phyloP scores from a whole-genome alignment of 495 filamentous ascomycete species.

The Glarea lozoyensis region DNA sequence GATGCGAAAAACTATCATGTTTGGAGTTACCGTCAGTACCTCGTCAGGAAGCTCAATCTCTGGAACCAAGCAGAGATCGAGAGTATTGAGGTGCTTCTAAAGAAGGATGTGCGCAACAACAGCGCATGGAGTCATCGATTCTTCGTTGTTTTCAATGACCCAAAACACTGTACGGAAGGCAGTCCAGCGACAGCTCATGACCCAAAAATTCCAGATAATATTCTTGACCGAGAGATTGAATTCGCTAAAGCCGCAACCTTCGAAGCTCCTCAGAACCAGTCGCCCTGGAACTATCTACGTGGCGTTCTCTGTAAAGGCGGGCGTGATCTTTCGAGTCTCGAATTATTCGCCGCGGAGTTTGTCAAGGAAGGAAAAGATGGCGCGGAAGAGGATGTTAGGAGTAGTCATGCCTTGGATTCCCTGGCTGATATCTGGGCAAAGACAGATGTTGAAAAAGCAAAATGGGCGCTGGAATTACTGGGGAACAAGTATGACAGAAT shows the following conservation, averaged over 20 bases:
- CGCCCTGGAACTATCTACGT: constrained; percentile 83
- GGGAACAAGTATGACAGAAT: constrained; percentile 86
- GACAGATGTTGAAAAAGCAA: constrained; percentile 47
- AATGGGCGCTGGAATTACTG: constrained; percentile 59
- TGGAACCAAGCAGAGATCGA: constrained; percentile 53
- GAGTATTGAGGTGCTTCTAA: constrained; percentile 59
- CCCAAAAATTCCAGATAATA: constrained; percentile 43
- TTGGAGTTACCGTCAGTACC: constrained; percentile 92
- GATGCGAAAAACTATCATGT: constrained; percentile 98
- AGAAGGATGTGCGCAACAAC: constrained; percentile 83
- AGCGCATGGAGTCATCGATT: constrained; percentile 96
- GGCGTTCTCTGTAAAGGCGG: constrained; percentile 63
- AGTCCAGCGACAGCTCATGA: constrained; percentile 33
- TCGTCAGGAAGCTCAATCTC: constrained; percentile 71
- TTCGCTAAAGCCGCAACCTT: constrained; percentile 62
- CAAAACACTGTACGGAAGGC: constrained; percentile 36
- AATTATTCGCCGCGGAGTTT: constrained; percentile 58
- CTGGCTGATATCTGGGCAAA: constrained; percentile 72
- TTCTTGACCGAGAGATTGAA: constrained; percentile 66
- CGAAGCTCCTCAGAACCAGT: constrained; percentile 85
- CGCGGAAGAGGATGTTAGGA: constrained; percentile 48
- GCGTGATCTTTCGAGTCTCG: constrained; percentile 44
- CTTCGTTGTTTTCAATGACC: constrained; percentile 75
- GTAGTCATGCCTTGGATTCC: constrained; percentile 83
- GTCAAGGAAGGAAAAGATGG: constrained; percentile 37